Evolutionary conservation across 2,329 filamentous ascomycete species (phyloP).

Genomic region (Aspergillus thermomutatus): DNA sequence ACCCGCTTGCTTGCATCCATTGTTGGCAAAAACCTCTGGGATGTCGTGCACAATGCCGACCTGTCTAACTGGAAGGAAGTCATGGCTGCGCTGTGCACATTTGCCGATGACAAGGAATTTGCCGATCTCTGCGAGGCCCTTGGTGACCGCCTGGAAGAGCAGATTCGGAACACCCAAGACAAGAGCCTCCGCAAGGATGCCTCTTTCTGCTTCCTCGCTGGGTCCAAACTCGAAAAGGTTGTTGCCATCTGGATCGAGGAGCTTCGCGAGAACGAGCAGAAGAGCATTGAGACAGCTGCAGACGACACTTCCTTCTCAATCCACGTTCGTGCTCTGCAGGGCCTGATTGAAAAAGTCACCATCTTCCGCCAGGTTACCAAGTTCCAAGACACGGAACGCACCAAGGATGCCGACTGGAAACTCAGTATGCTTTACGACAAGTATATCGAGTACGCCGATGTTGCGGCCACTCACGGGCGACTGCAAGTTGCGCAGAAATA

Average conservation of each 20-base stretch:
- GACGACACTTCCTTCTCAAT: constrained; percentile 85
- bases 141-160: constrained; percentile 82
- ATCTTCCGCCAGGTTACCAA: constrained; percentile 93
- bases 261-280: constrained; percentile 77
- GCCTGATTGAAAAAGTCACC: constrained; percentile 97
- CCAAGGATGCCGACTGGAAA: constrained; percentile 78
- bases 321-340: constrained; percentile 81
- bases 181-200: constrained; percentile 71
- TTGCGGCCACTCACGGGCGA: constrained; percentile 85
- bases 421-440: constrained; percentile 84
- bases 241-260: constrained; percentile 91
- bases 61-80: constrained; percentile 93
- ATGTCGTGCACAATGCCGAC: constrained; percentile 94
- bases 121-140: constrained; percentile 91
- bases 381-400: constrained; percentile 76
- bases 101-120: constrained; percentile 86
- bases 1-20: constrained; percentile 85
- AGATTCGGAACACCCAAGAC: constrained; percentile 54
- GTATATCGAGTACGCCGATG: constrained; percentile 95
- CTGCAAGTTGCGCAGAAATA: constrained; percentile 86
- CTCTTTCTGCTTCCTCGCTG: constrained; percentile 92
- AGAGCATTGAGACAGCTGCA: constrained; percentile 64
- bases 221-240: constrained; percentile 96
- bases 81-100: constrained; percentile 94
- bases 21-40: constrained; percentile 95